Conservation (phyloP, 176 grass and related monocot genomes). For the Miscanthus lutarioriparius region DNA sequence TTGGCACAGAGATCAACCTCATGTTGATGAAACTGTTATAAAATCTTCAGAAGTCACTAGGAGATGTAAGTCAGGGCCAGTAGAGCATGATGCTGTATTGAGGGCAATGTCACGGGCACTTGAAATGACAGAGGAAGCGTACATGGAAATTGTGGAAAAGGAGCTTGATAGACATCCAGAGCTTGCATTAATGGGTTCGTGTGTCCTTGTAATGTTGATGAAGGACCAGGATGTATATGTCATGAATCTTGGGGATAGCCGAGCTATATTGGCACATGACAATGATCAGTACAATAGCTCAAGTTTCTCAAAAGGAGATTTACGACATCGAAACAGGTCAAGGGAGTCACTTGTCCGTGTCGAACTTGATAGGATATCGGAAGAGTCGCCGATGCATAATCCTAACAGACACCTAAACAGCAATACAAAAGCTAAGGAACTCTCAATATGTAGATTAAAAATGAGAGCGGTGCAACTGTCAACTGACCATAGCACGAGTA, state of each 20-base stretch:
- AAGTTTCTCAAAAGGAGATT: slow-evolving; percentile 58
- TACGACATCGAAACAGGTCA: slow-evolving; percentile 54
- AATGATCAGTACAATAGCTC: slow-evolving; percentile 50
- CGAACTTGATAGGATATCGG: slow-evolving; percentile 86
- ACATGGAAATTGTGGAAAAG: slow-evolving; percentile 85
- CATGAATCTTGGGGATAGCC: slow-evolving; percentile 92
- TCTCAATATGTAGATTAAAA: slow-evolving; percentile 75
- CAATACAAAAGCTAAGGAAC: slow-evolving; percentile 64
- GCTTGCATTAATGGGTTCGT: slow-evolving; percentile 88
- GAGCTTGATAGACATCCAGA: slow-evolving; percentile 78
- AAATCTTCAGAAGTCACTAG: slow-evolving; percentile 54
- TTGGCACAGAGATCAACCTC: slow-evolving; percentile 82
- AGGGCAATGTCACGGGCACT: slow-evolving; percentile 84
- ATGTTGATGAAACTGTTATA: slow-evolving; percentile 49
- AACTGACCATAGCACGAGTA: slow-evolving; percentile 76
- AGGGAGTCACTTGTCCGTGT: slow-evolving; percentile 79
- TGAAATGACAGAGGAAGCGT: slow-evolving; percentile 76
- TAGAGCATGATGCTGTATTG: slow-evolving; percentile 81
- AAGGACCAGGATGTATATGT: slow-evolving; percentile 97
- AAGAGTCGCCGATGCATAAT: slow-evolving; percentile 90
- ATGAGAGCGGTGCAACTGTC: slow-evolving; percentile 74
- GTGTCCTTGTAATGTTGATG: slow-evolving; percentile 95
- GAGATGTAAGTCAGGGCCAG: slow-evolving; percentile 81
- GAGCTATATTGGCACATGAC: slow-evolving; percentile 89
- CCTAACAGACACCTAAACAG: slow-evolving; percentile 54